phyloP scores from a whole-genome alignment of 2,329 filamentous ascomycete genomes.

The Proliferodiscus dingleyae region DNA sequence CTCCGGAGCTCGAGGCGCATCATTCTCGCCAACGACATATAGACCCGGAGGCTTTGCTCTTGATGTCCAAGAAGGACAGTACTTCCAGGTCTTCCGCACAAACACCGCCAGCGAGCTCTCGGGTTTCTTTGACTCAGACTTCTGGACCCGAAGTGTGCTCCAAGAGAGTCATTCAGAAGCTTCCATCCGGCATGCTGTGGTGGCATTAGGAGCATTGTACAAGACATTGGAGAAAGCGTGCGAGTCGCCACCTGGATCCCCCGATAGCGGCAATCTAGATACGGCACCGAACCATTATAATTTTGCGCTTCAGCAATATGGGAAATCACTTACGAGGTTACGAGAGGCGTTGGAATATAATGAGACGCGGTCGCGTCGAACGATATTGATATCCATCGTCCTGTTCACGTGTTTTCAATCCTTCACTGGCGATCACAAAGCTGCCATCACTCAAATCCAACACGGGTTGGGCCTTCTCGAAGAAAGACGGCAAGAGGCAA shows the following conservation, averaged over 20 bases:
- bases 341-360: conserved; percentile 40
- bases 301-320: conserved; percentile 56
- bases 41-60: conserved; percentile 38
- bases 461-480: conserved; percentile 52
- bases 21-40: conserved; percentile 14
- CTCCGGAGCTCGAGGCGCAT: too few relatives aligned
- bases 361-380: conserved; percentile 42
- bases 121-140: conserved; percentile 61
- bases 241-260: conserved; percentile 40
- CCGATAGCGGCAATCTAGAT: conserved; percentile 30
- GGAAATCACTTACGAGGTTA: conserved; percentile 49
- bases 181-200: conserved; percentile 59
- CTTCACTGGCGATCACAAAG: conserved; percentile 58
- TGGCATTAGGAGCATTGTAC: conserved; percentile 62
- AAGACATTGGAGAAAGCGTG: conserved; percentile 58
- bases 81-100: conserved; percentile 58
- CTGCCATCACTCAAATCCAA: conserved; percentile 58
- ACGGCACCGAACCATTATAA: conserved; percentile 50
- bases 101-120: conserved; percentile 60
- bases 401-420: conserved; percentile 65
- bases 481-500: conserved; percentile 44
- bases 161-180: conserved; percentile 58
- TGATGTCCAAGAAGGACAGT: conserved; percentile 48
- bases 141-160: conserved; percentile 60
- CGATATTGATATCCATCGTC: conserved; percentile 59